These are phyloP conservation scores for Nakaseomyces glabratus DNA, from an alignment of 1,139 yeast genomes.

Conservation along the genomic window DNA sequence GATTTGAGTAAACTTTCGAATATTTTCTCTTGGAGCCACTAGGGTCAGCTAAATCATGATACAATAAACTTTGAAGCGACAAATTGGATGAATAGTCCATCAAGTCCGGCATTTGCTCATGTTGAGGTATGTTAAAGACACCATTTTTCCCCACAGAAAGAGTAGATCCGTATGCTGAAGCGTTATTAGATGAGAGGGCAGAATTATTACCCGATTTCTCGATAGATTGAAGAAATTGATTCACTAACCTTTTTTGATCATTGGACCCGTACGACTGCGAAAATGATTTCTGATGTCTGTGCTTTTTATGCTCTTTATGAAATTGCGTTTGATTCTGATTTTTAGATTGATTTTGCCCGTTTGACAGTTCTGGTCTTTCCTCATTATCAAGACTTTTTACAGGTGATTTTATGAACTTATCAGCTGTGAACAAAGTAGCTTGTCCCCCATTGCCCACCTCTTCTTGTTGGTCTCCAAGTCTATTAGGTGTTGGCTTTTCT, in stretches of 20 bases:
- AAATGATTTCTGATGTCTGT: constrained; percentile 1
- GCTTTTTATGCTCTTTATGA: constrained; percentile 5
- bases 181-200: constrained; percentile 5
- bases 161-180: not conserved
- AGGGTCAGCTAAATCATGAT: constrained; percentile 7
- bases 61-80: constrained; percentile 8
- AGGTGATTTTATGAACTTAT: too few relatives aligned
- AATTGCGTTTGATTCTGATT: too few relatives aligned
- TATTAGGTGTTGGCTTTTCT: too few relatives aligned
- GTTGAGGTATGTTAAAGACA: constrained; percentile 1
- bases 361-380: too few relatives aligned
- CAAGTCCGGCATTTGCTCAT: constrained; percentile 1
- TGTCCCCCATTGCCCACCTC: too few relatives aligned
- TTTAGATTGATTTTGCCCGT: too few relatives aligned
- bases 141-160: constrained; percentile 3
- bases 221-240: constrained; percentile 20
- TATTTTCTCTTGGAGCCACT: constrained; percentile 1
- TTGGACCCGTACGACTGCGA: constrained; percentile 5
- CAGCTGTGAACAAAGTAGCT: too few relatives aligned
- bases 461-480: too few relatives aligned
- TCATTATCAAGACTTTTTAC: too few relatives aligned
- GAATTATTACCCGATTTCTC: constrained; percentile 3
- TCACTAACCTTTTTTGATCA: constrained; percentile 20
- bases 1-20: not conserved
- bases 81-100: constrained; percentile 7